Base-by-base conservation (phyloP, 116 monocot genomes). In the Iris pallida region DNA sequence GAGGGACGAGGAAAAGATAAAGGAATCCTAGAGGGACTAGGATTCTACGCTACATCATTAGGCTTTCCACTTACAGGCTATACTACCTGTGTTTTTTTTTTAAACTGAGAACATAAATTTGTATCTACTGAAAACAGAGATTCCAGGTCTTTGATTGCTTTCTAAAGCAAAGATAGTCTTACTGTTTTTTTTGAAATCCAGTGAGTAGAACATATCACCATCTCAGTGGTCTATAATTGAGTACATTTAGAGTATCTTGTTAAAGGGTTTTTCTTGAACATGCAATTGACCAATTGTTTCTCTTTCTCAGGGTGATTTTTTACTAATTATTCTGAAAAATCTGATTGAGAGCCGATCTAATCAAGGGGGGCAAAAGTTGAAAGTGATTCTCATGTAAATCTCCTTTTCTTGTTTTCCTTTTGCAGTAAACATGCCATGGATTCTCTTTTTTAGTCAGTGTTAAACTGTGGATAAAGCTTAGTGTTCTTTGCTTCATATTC, bases 321-420 rank as follows among this genome's bases (percentile, higher is more conserved):
- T 97, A 40, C 81, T 97, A 10, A 85, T 90, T 77, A 76, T 97
- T 77, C 64, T 97, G 44, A 97, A 87, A 81, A 79, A 83, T 53
- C 76, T 92, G 5, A 58, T 92, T 60, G 83, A 79, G 59, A 89
- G 79, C 57, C 91, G 80, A 47, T 78, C 84, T 67, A 8, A 42
- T 62, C 65, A 42, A 73, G 71, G 78, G 30, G 71, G 78, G 54
- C 58, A 60, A 53, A 92, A 87, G 69, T 70, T 92, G 76, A 97
- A 97, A 88, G 97, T 97, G 71, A 77, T 97, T 72, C 90, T 97
- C 76, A 97, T 97, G 97, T 92, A 51, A 14, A 15, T 68, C 41
- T 46, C 11, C 47, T 53, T 40, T 11, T 64, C 11, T 61, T 16
- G 3, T 7, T 62, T 61, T 45, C 5, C 52, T 14, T 45, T 45